Evolutionary conservation across 1,284 basidiomycete genomes (phyloP).

Genomic region (Trichosporon sp.): DNA sequence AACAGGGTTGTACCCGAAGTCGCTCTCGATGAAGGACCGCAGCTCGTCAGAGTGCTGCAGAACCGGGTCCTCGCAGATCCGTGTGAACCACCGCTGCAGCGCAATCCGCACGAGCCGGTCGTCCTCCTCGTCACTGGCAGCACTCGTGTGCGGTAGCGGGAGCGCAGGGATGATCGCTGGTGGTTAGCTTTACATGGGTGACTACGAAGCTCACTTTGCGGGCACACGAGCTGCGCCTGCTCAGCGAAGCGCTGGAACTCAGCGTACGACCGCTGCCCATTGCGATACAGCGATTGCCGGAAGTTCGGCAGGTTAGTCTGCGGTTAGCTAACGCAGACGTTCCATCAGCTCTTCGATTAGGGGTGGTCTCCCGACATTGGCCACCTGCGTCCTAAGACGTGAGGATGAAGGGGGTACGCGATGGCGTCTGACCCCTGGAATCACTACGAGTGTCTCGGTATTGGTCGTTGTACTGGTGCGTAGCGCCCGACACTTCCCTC

Average conservation of each 20-base stretch:
- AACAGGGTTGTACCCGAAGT: conserved; percentile 69
- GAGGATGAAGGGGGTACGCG: no score
- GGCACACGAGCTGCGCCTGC: conserved; percentile 71
- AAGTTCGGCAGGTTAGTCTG: conserved; percentile 91
- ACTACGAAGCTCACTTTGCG: conserved; percentile 58
- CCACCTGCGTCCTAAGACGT: no score
- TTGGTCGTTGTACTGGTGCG: no score
- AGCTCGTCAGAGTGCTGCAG: conserved; percentile 82
- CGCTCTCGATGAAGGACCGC: conserved; percentile 85
- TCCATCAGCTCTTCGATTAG: no score
- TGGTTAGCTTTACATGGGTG: conserved; percentile 4
- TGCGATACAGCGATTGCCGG: conserved; percentile 78
- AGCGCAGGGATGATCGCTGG: conserved; percentile 78
- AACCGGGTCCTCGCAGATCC: conserved; percentile 83
- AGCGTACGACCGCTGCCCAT: conserved; percentile 81
- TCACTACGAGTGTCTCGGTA: no score
- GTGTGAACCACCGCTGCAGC: conserved; percentile 84
- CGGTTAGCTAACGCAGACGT: conserved; percentile 9
- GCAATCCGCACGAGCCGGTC: conserved; percentile 87
- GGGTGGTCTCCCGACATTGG: no score
- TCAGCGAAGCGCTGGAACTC: conserved; percentile 92
- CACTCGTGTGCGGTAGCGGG: conserved; percentile 84
- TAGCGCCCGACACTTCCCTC: background rate
- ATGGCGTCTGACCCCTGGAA: no score
- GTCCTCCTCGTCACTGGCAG: conserved; percentile 89